Base-by-base conservation (phyloP, 306 rosid genomes). In the Ammopiptanthus mongolicus region DNA sequence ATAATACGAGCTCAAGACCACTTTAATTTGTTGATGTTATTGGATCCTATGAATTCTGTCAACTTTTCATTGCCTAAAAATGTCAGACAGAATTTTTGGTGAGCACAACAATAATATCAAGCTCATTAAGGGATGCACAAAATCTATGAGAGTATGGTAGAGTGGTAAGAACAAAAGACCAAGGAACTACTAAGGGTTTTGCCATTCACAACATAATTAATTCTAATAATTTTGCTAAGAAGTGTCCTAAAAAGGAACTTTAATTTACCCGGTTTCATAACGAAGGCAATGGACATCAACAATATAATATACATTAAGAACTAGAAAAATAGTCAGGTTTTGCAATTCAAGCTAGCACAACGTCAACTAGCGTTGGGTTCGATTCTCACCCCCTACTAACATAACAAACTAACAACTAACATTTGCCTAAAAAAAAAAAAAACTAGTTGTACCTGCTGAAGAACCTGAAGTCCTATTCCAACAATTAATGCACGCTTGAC, bases 401-500 rank as follows among this genome's bases (percentile, higher is more conserved):
- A n/a, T n/a, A n/a, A n/a, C n/a, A n/a, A n/a, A n/a, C n/a, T n/a
- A n/a, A n/a, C n/a, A n/a, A n/a, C n/a, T n/a, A n/a, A n/a, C n/a
- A n/a, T n/a, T n/a, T n/a, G n/a, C n/a, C n/a, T n/a, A n/a, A n/a
- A n/a, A n/a, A n/a, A n/a, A n/a, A n/a, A n/a, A n/a, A n/a, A n/a
- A n/a, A n/a, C n/a, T n/a, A 50, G 65, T 14, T 57, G 9, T 69
- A 95, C 97, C 99, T 92, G 99, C 76, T 95, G 99, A 79, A 95
- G 99, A 83, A 89, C 17, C 84, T 95, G 99, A 67, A 95, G 63
- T 74, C 96, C 97, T n/a, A 91, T 77, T 15, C 99, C 99, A 80
- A 95, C 97, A 71, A 78, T 9, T 66, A 95, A 74, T 9, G 99
- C 99, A 46, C 90, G 96, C 69, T 75, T 90, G 29, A 95, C 99